Base-by-base conservation (phyloP, 2,329 filamentous ascomycete species). In the Shiraia bambusicola region DNA sequence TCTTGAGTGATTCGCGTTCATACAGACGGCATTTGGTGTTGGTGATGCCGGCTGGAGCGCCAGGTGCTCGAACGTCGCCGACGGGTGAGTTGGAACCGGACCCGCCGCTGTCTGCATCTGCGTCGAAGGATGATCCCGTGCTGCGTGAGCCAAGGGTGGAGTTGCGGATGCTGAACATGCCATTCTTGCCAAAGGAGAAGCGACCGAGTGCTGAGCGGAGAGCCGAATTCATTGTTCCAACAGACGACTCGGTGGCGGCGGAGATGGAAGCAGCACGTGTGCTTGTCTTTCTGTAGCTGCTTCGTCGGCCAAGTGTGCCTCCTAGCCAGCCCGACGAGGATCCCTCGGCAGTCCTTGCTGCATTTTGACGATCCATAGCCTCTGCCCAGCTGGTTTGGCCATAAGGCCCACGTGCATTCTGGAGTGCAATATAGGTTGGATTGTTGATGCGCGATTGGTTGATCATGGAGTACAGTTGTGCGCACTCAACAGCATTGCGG, bases 371-470 rank as follows among this genome's bases (percentile, higher is more conserved):
- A 38, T 78, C 77, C 61, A 81, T 76, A 47, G 63, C 70, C 52
- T 72, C 80, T 65, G 55, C 76, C 75, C 56, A 77, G 64, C 45
- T 73, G 47, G 65, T 68, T 59, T 52, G 63, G 16, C 58, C 77
- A 37, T 75, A 52, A 63, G 75, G 70, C 74, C 83, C 51, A 76
- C 88, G 73, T 77, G 94, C 72, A 73, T 87, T 77, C 76, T 88
- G 79, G 75, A 90, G 54, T 67, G 84, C 65, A 75, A 87, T 90
- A 71, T 92, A 96, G 40, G 90, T 92, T 38, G 89, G 86, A 64
- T 97, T 96, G 70, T 95, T 88, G 65, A 95, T 87, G 34, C 93
- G 86, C 14, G 91, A 84, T 47, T 87, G 80, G 68, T 97, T 94
- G 48, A 97, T 91, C 30, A 92, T 81, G 59, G 80, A 80, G 69